Base-by-base conservation (phyloP, 1,139 yeast genomes). In the Pichia sorboxylosa region DNA sequence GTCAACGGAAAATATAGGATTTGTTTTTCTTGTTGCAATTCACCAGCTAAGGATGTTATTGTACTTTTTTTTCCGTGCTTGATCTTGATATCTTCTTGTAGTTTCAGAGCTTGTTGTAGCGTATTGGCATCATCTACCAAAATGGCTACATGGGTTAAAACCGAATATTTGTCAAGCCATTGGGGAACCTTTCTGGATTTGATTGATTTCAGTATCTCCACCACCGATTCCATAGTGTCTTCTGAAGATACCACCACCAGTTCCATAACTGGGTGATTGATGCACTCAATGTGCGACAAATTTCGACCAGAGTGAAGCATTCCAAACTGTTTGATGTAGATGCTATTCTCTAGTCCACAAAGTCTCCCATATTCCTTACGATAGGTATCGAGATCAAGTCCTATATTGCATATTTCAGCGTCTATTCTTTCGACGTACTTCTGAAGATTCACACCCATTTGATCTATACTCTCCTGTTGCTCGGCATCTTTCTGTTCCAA, bases 191-290 rank as follows among this genome's bases (percentile, higher is more conserved):
- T 51, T 28, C 44, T 51, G 40, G 61, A 60, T 34, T 71, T 54
- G 53, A 68, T 66, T 15, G 58, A 60, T 8, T 61, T 64, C n/a
- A 66, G 54, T 36, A 55, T 38, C 17, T 49, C 44, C 19, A 64
- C 45, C 25, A 51, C 34, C 2, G 34, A 29, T 5, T 69, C 76
- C 3, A 74, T 47, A 1, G 77, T 60, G 39, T 74, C 76, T 10
- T 47, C 41, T 10, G 58, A 59, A 31, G 79, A 66, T 3, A 87
- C 63, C 5, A 80, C 78, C 33, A 85, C 65, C 13, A 87, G 55
- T 33, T 87, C 83, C 2, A 85, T 69, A 1, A 85, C 70, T 0
- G 98, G 97, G 51, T 90, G 97, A 45, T 83, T 79, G 51, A 87
- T 79, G 3, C 90, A 77, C 52, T 90, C 97, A 52, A 83, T 85